Base-by-base conservation (phyloP, 179 eudicot species). In the Gypsophila paniculata region DNA sequence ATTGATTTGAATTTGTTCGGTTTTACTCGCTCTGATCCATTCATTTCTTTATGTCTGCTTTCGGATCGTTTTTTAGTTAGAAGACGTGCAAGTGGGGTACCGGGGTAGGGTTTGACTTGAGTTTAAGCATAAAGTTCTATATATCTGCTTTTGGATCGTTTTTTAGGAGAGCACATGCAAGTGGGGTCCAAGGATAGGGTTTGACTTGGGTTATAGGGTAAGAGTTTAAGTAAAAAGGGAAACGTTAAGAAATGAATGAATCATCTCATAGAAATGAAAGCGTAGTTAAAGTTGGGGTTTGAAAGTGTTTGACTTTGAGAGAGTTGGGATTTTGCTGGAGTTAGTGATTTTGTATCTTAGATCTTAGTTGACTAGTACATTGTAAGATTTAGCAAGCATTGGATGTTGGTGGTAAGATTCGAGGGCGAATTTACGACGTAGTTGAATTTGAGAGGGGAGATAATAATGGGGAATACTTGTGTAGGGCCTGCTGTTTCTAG, bases 401-500 rank as follows among this genome's bases (percentile, higher is more conserved):
- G 74, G 52, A 79, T 75, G 29, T 79, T 79, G 73, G 75, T 75
- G 77, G 61, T 69, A 32, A 54, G 32, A 57, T 21, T 42, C 52
- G 73, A 34, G 69, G 68, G 76, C 55, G 58, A 61, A 65, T 29
- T 74, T 54, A 69, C 23, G 46, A 57, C 74, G 57, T 34, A 65
- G 69, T 74, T 65, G 74, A 70, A 64, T 73, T 59, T 29, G 34
- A 29, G 34, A 29, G 34, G 46, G 72, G 44, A 52, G 46, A 54
- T 15, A 12, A 57, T 71, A 75, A 87, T 87, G 91, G 91, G 91
- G 59, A 87, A 87, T 72, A 83, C 85, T 68, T 87, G 95, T 81
- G 96, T 90, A 70, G 96, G 96, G 36, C 96, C 96, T 39, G 78
- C 77, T 73, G 77, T 87, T 72, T 73, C 89, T 2, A 84, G 78